Base-by-base conservation (phyloP, 2,329 filamentous ascomycete species). In the Sclerotinia trifoliorum region DNA sequence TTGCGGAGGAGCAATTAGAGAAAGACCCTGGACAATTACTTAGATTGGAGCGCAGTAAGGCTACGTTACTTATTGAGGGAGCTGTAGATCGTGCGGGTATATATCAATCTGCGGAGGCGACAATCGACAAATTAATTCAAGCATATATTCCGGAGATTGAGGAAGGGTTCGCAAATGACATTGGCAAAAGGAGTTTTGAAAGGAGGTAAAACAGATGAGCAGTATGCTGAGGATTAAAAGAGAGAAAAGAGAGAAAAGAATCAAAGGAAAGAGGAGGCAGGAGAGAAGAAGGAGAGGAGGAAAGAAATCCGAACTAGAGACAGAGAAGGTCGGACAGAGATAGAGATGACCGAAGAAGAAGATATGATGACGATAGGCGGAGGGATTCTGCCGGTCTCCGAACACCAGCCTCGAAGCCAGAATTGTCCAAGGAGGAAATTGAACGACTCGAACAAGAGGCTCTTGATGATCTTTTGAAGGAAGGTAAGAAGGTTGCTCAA, bases 61-160 rank as follows among this genome's bases (percentile, higher is more conserved):
- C 91, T 5, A 88, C 89, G 1, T 87, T 90, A 0, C 84, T 96
- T 5, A 88, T 94, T 52, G 90, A 94, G 77, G 91, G 92, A 68
- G 90, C 90, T 0, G 85, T 92, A 24, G 91, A 94, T 74, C 87
- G 92, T 70, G 89, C 87, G 26, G 89, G 90, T 35, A 87, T 93
- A 39, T 95, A 94, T 74, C 86, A 89, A 69, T 86, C 86, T 73
- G 90, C 90, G 0, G 87, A 91, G 73, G 83, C 84, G 10, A 85
- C 88, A 62, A 87, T 94, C 61, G 85, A 88, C 69, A 81, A 84
- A 39, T 82, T 93, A 69, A 90, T 94, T 68, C 87, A 91, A 74
- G 76, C 80, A 66, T 79, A 83, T 71, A 83, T 88, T 58, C 81
- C 81, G 13, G 85, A 87, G 35, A 92, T 93, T 69, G 89, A 93